These are phyloP conservation scores for Ustilago bromivora DNA, from an alignment of 1,284 basidiomycete genomes.

Conservation along the genomic window DNA sequence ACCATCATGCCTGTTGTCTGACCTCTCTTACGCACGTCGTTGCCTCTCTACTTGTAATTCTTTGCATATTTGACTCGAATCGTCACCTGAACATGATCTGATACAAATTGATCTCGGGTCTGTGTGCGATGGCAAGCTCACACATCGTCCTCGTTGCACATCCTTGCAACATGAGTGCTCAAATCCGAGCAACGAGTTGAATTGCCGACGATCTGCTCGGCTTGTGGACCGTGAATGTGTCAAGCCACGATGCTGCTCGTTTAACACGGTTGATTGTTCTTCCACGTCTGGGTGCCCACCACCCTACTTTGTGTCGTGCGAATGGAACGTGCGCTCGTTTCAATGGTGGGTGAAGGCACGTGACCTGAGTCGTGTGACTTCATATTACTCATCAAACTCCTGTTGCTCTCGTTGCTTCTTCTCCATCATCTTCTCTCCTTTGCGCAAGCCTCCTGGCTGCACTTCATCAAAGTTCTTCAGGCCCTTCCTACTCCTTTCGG, in stretches of 20 bases:
- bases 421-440: no score
- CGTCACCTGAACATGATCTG: conserved; percentile 6
- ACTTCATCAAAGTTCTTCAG: no score
- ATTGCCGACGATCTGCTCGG: not conserved
- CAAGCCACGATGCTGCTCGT: not conserved
- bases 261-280: not conserved
- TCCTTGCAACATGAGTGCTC: not conserved
- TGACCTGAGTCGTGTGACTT: no score
- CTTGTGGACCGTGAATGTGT: conserved; percentile 12
- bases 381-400: no score
- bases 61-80: conserved; percentile 15
- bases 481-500: no score
- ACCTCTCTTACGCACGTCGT: not conserved
- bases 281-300: not conserved
- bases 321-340: no score
- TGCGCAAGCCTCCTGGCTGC: no score
- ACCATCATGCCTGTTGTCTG: no score
- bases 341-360: no score
- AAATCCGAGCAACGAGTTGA: not conserved
- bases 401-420: no score
- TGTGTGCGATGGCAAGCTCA: not conserved
- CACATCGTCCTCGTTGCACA: not conserved
- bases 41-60: not conserved
- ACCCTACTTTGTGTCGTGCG: no score
- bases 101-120: not conserved